Conservation (phyloP, 225 moss, liverwort and hornwort species). For the Climacium dendroides region DNA sequence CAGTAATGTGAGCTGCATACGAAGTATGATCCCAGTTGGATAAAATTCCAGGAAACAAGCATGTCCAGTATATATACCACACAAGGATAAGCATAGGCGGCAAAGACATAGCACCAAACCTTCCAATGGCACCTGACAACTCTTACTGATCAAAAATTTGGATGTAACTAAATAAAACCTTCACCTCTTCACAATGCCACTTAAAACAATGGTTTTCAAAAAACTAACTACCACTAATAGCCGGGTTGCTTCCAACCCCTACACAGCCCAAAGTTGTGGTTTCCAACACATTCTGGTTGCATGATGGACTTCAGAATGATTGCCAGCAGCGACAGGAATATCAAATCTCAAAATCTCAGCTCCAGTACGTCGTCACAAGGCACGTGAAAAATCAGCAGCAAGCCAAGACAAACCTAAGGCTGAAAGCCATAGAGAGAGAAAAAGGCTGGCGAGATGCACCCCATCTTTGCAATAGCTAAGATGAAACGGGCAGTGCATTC, state of each 20-base stretch:
- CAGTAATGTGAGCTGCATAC: neutral
- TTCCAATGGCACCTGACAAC: conserved; percentile 15
- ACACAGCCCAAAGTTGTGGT: conserved; percentile 34
- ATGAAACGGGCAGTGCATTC: neutral
- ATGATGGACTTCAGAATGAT: conserved; percentile 19
- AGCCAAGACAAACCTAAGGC: neutral
- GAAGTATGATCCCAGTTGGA: neutral
- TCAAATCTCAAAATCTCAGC: conserved; percentile 10
- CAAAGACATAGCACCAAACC: conserved; percentile 10
- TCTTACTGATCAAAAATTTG: conserved; percentile 35
- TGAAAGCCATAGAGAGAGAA: neutral
- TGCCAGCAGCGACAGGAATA: conserved; percentile 11
- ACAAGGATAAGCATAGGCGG: neutral
- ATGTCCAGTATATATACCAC: neutral
- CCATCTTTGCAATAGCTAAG: conserved; percentile 18
- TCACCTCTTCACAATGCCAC: conserved; percentile 48
- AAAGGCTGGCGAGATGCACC: neutral
- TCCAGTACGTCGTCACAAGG: conserved; percentile 6
- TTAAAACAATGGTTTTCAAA: conserved; percentile 29
- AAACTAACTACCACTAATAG: conserved; percentile 31
- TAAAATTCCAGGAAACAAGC: neutral
- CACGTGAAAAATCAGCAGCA: conserved; percentile 6
- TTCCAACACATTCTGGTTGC: conserved; percentile 20
- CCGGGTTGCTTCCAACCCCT: conserved; percentile 56
- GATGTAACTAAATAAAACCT: conserved; percentile 22